Conservation (phyloP, 495 filamentous ascomycete species). For the Chaetomium cochliodes region DNA sequence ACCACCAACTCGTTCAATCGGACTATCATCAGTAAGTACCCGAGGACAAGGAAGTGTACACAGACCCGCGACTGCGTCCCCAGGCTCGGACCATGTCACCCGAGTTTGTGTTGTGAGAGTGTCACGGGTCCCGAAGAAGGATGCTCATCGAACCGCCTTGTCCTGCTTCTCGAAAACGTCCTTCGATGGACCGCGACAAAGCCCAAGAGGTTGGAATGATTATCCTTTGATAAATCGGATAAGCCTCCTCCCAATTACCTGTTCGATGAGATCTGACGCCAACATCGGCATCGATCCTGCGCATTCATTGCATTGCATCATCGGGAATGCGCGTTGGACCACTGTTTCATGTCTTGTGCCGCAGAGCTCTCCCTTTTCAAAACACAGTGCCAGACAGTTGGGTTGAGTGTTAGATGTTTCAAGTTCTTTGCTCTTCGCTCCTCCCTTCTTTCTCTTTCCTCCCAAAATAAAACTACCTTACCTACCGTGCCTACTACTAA, state of each 20-base stretch:
- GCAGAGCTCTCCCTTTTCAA: too few relatives aligned
- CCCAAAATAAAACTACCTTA: too few relatives aligned
- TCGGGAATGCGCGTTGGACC: neutral
- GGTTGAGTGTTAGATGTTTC: too few relatives aligned
- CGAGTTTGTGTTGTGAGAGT: neutral
- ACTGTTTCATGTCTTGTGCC: constrained; percentile 11
- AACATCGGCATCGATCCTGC: neutral
- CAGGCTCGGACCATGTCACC: neutral
- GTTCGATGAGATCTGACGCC: neutral
- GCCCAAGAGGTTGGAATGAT: constrained; percentile 8
- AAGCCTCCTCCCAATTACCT: neutral
- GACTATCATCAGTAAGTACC: neutral
- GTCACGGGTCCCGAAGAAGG: neutral
- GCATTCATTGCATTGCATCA: neutral
- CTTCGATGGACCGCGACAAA: neutral
- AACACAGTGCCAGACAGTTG: too few relatives aligned
- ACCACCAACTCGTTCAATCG: neutral
- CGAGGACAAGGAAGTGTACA: constrained; percentile 1
- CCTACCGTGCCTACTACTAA: too few relatives aligned
- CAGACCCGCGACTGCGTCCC: neutral
- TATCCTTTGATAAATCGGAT: neutral
- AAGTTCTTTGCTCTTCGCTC: too few relatives aligned
- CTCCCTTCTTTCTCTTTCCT: too few relatives aligned
- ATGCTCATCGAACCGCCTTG: neutral
- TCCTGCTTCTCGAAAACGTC: constrained; percentile 2